phyloP scores from a whole-genome alignment of 805 yeast species.

The Wickerhamomyces xylosicus region DNA sequence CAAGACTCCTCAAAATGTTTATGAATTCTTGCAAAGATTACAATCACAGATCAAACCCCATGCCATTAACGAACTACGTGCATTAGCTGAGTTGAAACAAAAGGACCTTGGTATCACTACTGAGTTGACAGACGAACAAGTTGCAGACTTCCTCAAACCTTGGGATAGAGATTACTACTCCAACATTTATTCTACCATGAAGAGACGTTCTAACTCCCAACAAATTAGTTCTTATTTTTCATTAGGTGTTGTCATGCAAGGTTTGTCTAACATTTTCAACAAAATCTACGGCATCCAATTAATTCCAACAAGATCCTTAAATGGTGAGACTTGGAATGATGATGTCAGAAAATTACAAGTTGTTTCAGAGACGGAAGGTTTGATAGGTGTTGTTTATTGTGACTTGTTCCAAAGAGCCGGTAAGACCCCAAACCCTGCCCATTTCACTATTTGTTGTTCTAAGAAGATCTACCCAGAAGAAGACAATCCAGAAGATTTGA shows the following conservation, averaged over 20 bases:
- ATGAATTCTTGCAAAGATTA: constrained; percentile 53
- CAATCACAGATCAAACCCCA: constrained; percentile 39
- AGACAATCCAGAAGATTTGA: constrained; percentile 23
- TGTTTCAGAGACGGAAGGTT: constrained; percentile 47
- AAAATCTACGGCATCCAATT: constrained; percentile 70
- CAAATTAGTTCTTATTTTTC: constrained; percentile 68
- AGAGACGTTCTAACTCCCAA: constrained; percentile 26
- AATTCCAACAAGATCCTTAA: constrained; percentile 47
- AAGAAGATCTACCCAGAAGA: constrained; percentile 59
- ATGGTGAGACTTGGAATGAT: constrained; percentile 82
- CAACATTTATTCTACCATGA: constrained; percentile 21
- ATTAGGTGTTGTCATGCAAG: constrained; percentile 77
- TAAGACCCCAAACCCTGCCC: constrained; percentile 82
- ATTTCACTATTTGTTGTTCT: constrained; percentile 93
- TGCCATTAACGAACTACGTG: constrained; percentile 48
- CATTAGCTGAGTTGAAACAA: constrained; percentile 31
- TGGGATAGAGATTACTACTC: constrained; percentile 84
- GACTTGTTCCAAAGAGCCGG: constrained; percentile 76
- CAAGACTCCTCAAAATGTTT: constrained; percentile 64
- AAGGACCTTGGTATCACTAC: constrained; percentile 16
- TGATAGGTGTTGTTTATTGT: constrained; percentile 76
- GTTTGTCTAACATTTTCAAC: constrained; percentile 62
- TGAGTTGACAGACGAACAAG: constrained; percentile 25
- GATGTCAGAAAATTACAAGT: constrained; percentile 81
- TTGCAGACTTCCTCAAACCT: constrained; percentile 48